A percentile compares a stretch with the other conserved stretches of the same genome.
Evolutionary conservation across 2,329 filamentous ascomycete genomes (phyloP).

Genomic region (Podosphaera aphanis): DNA sequence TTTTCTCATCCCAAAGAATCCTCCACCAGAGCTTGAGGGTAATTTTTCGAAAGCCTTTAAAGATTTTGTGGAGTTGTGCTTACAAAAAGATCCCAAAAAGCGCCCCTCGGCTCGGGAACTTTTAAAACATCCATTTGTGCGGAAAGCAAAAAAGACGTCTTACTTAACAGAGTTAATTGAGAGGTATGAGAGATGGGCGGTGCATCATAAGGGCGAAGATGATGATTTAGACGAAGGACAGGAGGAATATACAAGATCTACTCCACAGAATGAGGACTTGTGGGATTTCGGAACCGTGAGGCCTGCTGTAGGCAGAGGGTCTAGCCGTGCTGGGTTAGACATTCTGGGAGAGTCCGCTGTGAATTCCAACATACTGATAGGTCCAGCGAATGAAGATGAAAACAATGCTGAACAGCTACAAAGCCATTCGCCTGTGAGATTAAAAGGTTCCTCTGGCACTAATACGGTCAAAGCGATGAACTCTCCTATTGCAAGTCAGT

Average conservation of each 20-base stretch:
- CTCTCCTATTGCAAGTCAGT: conserved; percentile 22
- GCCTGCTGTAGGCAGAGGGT: conserved; percentile 45
- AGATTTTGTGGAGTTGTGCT: conserved; percentile 61
- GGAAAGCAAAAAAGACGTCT: conserved; percentile 81
- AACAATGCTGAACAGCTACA: conserved; percentile 26
- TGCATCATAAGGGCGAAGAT: conserved; percentile 54
- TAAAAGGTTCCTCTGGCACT: conserved; percentile 14
- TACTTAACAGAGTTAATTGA: conserved; percentile 93
- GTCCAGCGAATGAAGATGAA: conserved; percentile 25
- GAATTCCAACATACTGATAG: conserved; percentile 43
- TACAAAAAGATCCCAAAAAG: conserved; percentile 75
- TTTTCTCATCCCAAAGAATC: conserved; percentile 88
- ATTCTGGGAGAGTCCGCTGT: conserved; percentile 61
- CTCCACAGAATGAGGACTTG: conserved; percentile 51
- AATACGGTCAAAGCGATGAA: conserved; percentile 30
- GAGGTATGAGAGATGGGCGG: conserved; percentile 66
- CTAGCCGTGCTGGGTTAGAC: conserved; percentile 35
- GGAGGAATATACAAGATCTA: conserved; percentile 20
- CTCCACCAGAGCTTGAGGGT: conserved; percentile 57
- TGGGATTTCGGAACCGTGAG: conserved; percentile 97
- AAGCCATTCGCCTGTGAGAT: conserved; percentile 28
- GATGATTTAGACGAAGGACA: conserved; percentile 33
- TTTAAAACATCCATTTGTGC: conserved; percentile 72
- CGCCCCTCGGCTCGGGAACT: conserved; percentile 70
- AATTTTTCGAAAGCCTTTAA: conserved; percentile 67